Base-by-base conservation (phyloP, 228 moss, liverwort and hornwort species). In the Sphagnum magellanicum region DNA sequence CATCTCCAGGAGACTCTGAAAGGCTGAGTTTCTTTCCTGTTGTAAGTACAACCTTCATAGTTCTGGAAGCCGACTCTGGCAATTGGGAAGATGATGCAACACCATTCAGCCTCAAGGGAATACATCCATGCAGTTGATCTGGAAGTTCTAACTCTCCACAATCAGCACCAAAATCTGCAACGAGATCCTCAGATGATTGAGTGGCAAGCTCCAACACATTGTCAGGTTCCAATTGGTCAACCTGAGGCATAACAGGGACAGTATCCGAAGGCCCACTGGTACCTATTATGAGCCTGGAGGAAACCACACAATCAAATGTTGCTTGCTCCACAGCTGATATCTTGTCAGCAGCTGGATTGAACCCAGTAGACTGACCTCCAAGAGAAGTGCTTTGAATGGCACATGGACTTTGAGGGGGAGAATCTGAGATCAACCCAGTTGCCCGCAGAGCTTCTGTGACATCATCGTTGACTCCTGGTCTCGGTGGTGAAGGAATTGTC, bases 391-490 rank as follows among this genome's bases (percentile, higher is more conserved):
- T 67, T 16, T 64, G 67, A 5, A 50, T 63, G 68, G 72, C 60
- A 78, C 63, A n/a, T 12, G 78, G 78, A 55, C 83, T 83, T 72
- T 70, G 80, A 65, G 80, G 83, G 60, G 83, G 83, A 70, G 87
- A 87, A 83, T 80, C 78, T 65, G 86, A 86, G 52, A 86, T 72
- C 61, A 87, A 83, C 59, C 87, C 87, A 16, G 87, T 87, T 53
- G 87, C 83, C 61, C 82, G 72, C 71, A 83, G 75, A 67, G 87
- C 87, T 69, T 87, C 80, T 51, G 78, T 72, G 48, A 83, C 78
- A 67, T 76, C 71, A 68, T 67, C 60, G 7, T 67, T 76, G 67
- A 15, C 74, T 32, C 75, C 71, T 72, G 78, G 51, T 72, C 60
- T 67, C 55, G 69, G 72, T 73, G 70, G 50, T 76, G 75, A 68